Evolutionary conservation across 2,329 filamentous ascomycete species (phyloP).

Genomic region (Botryotinia convoluta): DNA sequence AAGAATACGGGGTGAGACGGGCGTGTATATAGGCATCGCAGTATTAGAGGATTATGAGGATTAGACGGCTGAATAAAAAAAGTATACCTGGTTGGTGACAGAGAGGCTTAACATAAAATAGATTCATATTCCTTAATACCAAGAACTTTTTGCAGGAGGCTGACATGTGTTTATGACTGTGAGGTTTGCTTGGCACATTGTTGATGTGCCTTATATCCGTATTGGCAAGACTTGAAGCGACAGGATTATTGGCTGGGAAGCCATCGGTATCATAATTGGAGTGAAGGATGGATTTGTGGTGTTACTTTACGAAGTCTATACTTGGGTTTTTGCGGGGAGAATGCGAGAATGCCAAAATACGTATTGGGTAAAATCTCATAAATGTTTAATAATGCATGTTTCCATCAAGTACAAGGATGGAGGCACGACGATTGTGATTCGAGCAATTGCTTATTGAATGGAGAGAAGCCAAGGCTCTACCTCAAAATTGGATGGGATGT

Average conservation of each 20-base stretch:
- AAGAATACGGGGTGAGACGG: background rate
- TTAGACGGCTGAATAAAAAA: background rate
- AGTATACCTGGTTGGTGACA: background rate
- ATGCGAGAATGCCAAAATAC: background rate
- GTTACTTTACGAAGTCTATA: background rate
- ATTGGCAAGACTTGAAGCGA: background rate
- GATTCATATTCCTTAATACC: background rate
- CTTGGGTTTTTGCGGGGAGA: background rate
- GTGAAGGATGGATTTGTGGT: background rate
- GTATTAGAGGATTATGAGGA: background rate
- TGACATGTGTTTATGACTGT: background rate
- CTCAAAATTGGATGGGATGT: background rate
- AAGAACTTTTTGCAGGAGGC: background rate
- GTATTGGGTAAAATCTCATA: background rate
- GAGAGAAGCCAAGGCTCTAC: background rate
- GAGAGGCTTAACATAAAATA: background rate
- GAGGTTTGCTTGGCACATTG: background rate
- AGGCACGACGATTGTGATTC: background rate
- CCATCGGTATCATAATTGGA: background rate
- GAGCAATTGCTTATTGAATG: background rate
- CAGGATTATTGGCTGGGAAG: background rate
- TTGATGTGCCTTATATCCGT: constrained; percentile 13
- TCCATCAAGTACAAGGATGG: background rate
- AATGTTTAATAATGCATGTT: background rate
- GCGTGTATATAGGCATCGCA: background rate